A percentile compares a stretch with the other conserved stretches of the same genome.
phyloP scores from a whole-genome alignment of 2,329 filamentous ascomycete species.

The Fusarium graminum region DNA sequence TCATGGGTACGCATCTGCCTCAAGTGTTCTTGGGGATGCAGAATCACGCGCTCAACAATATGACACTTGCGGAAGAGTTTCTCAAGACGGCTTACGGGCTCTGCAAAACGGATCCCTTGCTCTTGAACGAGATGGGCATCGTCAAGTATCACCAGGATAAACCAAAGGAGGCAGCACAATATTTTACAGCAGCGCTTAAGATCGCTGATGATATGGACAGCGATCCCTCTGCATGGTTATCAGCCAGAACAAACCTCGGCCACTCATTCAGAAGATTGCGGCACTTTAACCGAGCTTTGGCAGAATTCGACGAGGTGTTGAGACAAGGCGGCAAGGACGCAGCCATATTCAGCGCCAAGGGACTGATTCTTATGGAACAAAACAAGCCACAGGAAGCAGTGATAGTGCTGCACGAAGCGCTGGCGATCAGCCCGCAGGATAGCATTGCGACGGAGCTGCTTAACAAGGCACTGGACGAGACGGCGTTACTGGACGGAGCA shows the following conservation, averaged over 20 bases:
- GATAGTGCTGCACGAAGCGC: constrained; percentile 83
- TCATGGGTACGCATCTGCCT: constrained; percentile 96
- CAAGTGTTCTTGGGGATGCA: constrained; percentile 99
- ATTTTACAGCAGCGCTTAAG: constrained; percentile 82
- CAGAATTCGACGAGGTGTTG: constrained; percentile 88
- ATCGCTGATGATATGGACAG: constrained; percentile 85
- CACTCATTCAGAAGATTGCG: constrained; percentile 85
- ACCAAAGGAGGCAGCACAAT: constrained; percentile 78
- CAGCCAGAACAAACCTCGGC: constrained; percentile 87
- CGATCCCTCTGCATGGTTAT: constrained; percentile 84
- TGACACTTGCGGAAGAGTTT: constrained; percentile 93
- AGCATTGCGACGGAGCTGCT: constrained; percentile 84
- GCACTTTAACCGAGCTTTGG: constrained; percentile 77
- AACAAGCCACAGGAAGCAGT: constrained; percentile 82
- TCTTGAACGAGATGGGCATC: constrained; percentile 95
- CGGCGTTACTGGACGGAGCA: constrained; percentile 61
- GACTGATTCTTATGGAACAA: constrained; percentile 84
- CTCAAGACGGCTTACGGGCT: constrained; percentile 87
- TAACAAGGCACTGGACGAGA: constrained; percentile 76
- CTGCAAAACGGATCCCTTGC: constrained; percentile 86
- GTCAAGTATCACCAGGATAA: constrained; percentile 94
- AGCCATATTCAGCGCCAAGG: constrained; percentile 84
- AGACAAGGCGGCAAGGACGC: constrained; percentile 84
- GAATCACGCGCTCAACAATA: constrained; percentile 94
- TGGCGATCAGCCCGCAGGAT: constrained; percentile 83